Percentiles rank a stretch among this genome's conserved stretches.
Evolutionary conservation across 345 rosid genomes (phyloP).

Genomic region (Syzygium jambos): DNA sequence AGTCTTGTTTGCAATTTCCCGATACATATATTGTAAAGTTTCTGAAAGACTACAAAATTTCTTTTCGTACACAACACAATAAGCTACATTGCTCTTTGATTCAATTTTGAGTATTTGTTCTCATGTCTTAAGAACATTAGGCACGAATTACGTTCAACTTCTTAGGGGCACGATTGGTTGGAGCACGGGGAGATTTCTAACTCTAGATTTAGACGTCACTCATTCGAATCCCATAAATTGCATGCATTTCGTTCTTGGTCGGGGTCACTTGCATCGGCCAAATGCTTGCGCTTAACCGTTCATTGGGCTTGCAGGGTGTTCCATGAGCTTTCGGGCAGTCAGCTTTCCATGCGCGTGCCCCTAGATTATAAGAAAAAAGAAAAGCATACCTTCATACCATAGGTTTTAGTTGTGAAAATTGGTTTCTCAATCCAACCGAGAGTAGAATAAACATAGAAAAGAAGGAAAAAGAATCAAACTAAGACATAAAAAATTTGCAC

Average conservation of each 20-base stretch:
- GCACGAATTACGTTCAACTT: background rate
- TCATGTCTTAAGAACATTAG: background rate
- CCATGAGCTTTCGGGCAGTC: background rate
- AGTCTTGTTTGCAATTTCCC: background rate
- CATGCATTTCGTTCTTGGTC: fast-evolving
- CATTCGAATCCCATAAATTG: fast-evolving
- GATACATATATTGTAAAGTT: background rate
- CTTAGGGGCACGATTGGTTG: background rate
- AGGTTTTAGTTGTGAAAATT: background rate
- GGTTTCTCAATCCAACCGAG: background rate
- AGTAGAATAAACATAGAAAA: background rate
- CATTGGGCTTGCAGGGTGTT: background rate
- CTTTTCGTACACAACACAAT: background rate
- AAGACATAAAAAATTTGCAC: background rate
- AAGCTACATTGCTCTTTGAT: background rate
- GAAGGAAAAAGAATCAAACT: background rate
- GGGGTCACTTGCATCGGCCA: background rate
- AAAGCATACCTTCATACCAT: background rate
- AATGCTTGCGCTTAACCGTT: background rate
- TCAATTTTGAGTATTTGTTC: background rate
- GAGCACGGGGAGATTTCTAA: background rate
- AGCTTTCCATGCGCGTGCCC: background rate
- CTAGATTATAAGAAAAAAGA: background rate
- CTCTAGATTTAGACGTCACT: background rate
- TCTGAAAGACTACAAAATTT: background rate